These are phyloP conservation scores for Vitellaria paradoxa DNA, from an alignment of 179 eudicot genomes.

Conservation along the genomic window DNA sequence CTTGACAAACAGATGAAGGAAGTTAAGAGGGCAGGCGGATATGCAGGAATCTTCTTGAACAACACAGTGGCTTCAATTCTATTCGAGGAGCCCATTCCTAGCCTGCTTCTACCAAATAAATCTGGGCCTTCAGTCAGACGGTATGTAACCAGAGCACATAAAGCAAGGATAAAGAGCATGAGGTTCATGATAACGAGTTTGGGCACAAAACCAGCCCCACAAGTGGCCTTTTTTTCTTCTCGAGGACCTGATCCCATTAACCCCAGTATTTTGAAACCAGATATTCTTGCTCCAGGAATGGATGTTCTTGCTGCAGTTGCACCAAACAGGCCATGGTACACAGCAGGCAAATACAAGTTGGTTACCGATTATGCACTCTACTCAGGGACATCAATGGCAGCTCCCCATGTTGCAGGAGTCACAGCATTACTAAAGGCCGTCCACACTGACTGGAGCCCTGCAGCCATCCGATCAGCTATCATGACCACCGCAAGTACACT, in stretches of 20 bases:
- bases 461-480: conserved; percentile 8
- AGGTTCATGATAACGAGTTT: neutral
- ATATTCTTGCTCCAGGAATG: conserved; percentile 1
- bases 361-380: neutral
- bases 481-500: neutral
- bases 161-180: neutral
- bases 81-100: neutral
- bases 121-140: neutral
- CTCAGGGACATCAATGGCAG: conserved; percentile 10
- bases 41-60: neutral
- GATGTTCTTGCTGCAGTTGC: conserved; percentile 2
- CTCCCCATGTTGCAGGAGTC: neutral
- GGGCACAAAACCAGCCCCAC: conserved; percentile 8
- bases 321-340: neutral
- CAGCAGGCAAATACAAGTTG: neutral
- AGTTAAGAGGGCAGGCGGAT: neutral
- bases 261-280: conserved; percentile 4
- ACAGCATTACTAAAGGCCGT: neutral
- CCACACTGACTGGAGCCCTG: conserved; percentile 3
- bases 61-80: neutral
- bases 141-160: neutral
- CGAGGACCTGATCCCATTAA: neutral
- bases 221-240: conserved; percentile 5
- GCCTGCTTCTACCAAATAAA: neutral
- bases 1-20: neutral